Conservation (phyloP, 1,284 basidiomycete species). For the Malassezia nana region DNA sequence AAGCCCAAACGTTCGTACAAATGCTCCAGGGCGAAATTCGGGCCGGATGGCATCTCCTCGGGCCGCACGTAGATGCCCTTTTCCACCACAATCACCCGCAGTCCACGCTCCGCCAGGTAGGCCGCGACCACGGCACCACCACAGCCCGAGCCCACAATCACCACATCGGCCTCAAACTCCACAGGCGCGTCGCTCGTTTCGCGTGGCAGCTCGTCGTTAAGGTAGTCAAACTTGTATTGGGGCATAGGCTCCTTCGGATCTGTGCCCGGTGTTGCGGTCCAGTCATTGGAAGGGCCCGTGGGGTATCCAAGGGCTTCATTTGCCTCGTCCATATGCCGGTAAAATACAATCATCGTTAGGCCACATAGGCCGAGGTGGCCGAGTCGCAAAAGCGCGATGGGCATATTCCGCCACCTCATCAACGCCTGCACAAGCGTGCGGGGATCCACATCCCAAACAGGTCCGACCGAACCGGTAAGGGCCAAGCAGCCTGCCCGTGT, state of each 20-base stretch:
- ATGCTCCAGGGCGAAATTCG: conserved; percentile 45
- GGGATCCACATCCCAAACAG: conserved; percentile 31
- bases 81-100: conserved; percentile 50
- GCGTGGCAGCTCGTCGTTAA: conserved; percentile 37
- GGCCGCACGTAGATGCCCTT: conserved; percentile 50
- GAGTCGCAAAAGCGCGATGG: conserved; percentile 34
- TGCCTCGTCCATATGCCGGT: conserved; percentile 33
- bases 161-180: conserved; percentile 40
- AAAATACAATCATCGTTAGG: conserved; percentile 35
- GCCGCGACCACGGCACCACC: conserved; percentile 50
- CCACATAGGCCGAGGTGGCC: conserved; percentile 36
- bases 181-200: conserved; percentile 25
- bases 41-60: conserved; percentile 43
- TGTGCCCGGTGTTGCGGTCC: conserved; percentile 22
- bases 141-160: conserved; percentile 51
- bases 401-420: conserved; percentile 29
- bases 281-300: conserved; percentile 31
- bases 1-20: conserved; percentile 50
- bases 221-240: conserved; percentile 35
- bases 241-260: conserved; percentile 12
- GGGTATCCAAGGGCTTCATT: conserved; percentile 45
- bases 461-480: conserved; percentile 36
- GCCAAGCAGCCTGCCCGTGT: conserved; percentile 37
- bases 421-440: conserved; percentile 23
- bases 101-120: conserved; percentile 46